Evolutionary conservation across 768 basidiomycete genomes (phyloP).

Genomic region (Hebeloma cylindrosporum): DNA sequence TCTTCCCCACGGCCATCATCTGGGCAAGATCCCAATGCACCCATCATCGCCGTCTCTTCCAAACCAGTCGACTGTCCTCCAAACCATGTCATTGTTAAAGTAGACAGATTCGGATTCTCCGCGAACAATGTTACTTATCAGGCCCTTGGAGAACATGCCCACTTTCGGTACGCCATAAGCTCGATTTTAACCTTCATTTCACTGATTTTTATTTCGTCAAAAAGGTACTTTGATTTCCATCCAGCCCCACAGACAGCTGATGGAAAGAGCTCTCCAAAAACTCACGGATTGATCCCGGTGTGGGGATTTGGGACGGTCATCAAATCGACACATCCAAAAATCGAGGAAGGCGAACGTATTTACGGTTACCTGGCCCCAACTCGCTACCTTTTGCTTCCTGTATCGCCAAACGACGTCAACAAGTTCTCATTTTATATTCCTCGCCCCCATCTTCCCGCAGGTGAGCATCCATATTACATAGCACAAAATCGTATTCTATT

Average conservation of each 20-base stretch:
- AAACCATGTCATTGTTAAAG: constrained; percentile 53
- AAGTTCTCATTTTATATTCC: constrained; percentile 56
- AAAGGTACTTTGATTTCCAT: constrained; percentile 72
- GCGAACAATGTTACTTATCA: constrained; percentile 75
- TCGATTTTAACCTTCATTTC: not conserved
- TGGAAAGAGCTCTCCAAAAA: constrained; percentile 37
- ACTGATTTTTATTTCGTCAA: not conserved
- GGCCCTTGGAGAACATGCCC: constrained; percentile 48
- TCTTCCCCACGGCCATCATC: constrained; percentile 33
- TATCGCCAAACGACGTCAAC: constrained; percentile 53
- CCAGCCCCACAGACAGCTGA: constrained; percentile 38
- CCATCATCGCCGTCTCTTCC: constrained; percentile 23
- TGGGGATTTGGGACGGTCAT: constrained; percentile 70
- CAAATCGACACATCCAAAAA: constrained; percentile 46
- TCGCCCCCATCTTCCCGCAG: constrained; percentile 60
- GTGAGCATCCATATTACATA: constrained; percentile 37
- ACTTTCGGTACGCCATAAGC: constrained; percentile 39
- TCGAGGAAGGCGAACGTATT: constrained; percentile 56
- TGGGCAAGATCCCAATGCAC: constrained; percentile 22
- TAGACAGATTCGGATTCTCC: constrained; percentile 71
- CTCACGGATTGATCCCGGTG: constrained; percentile 66
- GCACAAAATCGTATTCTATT: too few relatives aligned
- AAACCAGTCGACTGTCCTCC: constrained; percentile 27
- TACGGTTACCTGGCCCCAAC: constrained; percentile 65
- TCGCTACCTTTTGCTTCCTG: constrained; percentile 53